Base-by-base conservation (phyloP, 1,284 basidiomycete species). In the Omphalotus olearius region DNA sequence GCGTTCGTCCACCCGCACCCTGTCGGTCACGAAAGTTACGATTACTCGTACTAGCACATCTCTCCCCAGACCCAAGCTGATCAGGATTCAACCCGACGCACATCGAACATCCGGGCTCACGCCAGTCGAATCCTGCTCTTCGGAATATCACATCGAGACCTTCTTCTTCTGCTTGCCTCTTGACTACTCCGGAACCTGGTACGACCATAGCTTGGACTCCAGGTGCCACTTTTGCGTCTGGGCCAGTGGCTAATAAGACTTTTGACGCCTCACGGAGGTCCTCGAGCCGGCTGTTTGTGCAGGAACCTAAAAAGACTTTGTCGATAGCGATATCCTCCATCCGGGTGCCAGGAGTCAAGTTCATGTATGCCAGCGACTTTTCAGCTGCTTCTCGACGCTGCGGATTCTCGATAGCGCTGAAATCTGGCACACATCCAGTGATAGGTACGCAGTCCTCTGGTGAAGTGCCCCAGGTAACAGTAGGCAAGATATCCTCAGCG, bases 31-130 rank as follows among this genome's bases (percentile, higher is more conserved):
- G 93, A 64, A 98, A 98, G 73, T 98, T 98, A 57, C 94, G 85
- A 72, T 97, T 98, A 65, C 92, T 95, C 39, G 94, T 97, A 62
- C 90, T 93, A 6, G 94, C 94, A 64, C 94, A 98, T 50, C 94
- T 88, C 69, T 97, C 90, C 44, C 88, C 86, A 1, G 92, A 91
- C 36, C 80, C 76, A 50, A 98, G 77, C 69, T 95, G 92, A 70
- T 98, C 94, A 11, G 93, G 91, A 71, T 98, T 98, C 93, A 98
- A 97, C 37, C 93, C 94, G 55, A 98, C 69, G 70, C 94, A 98
- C 94, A 98, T 98, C 33, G 94, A 97, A 68, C 94, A 98, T 28
- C 94, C 94, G 26, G 94, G 94, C 70, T 98, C 94, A 54, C 94
- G 82, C 93, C 93, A 97, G 66, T 97, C 94, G 64, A 97, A 98